phyloP scores from a whole-genome alignment of 2,329 filamentous ascomycete genomes.

The Aureobasidium uvarum region DNA sequence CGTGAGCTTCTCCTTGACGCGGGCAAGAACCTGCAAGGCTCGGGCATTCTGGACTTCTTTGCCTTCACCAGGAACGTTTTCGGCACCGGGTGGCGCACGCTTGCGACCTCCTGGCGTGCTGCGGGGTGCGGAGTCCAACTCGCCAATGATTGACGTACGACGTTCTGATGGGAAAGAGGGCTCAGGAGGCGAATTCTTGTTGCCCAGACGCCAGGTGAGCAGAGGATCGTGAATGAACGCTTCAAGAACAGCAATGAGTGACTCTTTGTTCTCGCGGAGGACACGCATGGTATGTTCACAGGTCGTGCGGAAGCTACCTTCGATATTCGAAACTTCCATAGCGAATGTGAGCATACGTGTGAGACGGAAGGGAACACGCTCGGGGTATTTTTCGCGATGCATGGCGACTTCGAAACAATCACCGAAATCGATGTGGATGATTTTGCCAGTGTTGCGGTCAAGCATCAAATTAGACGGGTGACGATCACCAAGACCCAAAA shows the following conservation, averaged over 20 bases:
- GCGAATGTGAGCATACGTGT: conserved; percentile 99
- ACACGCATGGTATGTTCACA: conserved; percentile 99
- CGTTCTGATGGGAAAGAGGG: conserved; percentile 61
- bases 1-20: conserved; percentile 94
- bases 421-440: conserved; percentile 98
- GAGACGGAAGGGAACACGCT: conserved; percentile 94
- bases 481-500: conserved; percentile 90
- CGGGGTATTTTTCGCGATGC: conserved; percentile 98
- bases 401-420: conserved; percentile 99
- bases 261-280: conserved; percentile 94
- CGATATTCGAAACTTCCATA: conserved; percentile 99
- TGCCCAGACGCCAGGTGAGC: conserved; percentile 86
- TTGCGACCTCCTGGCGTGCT: conserved; percentile 22
- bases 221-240: conserved; percentile 99
- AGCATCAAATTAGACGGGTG: conserved; percentile 98
- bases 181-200: conserved; percentile 60
- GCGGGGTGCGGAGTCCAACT: conserved; percentile 28
- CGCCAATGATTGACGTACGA: conserved; percentile 58
- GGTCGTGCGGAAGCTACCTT: conserved; percentile 96
- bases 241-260: conserved; percentile 95
- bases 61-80: conserved; percentile 36
- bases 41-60: conserved; percentile 88
- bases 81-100: neutral
- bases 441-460: conserved; percentile 91
- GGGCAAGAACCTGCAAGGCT: conserved; percentile 83